Evolutionary conservation across 257 asterid genomes (phyloP).

Genomic region (Solanum gracilifrons): DNA sequence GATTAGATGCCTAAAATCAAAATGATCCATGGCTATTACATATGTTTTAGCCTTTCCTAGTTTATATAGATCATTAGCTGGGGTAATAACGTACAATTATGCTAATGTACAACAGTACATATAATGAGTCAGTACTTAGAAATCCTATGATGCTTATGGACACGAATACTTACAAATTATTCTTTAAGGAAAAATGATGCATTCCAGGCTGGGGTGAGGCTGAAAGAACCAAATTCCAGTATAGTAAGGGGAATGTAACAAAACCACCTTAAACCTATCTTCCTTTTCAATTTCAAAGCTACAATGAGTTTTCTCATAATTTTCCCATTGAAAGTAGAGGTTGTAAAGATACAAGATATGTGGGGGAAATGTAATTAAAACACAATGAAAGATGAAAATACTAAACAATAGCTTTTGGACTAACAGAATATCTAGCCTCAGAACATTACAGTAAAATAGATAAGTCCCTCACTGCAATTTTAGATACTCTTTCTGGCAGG

Average conservation of each 20-base stretch:
- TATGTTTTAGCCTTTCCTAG: not conserved
- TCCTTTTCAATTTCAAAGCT: not conserved
- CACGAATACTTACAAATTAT: not conserved
- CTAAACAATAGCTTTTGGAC: constrained; percentile 24
- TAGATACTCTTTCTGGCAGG: constrained; percentile 1
- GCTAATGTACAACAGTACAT: not conserved
- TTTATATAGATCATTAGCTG: not conserved
- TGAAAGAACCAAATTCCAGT: not conserved
- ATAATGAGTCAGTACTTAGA: not conserved
- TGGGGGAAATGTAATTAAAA: not conserved
- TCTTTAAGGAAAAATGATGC: not conserved
- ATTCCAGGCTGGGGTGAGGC: not conserved
- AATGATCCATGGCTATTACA: not conserved
- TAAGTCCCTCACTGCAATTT: constrained; percentile 9
- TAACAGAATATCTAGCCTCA: constrained; percentile 18
- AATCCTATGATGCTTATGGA: not conserved
- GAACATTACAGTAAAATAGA: constrained; percentile 1
- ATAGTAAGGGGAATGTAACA: not conserved
- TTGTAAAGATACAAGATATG: not conserved
- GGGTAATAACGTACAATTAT: not conserved
- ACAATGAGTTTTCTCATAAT: not conserved
- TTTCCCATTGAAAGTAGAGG: not conserved
- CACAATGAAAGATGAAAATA: constrained; percentile 5
- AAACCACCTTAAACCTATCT: not conserved
- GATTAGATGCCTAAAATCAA: not conserved